phyloP scores from a whole-genome alignment of 345 rosid genomes.

The Lumnitzera littorea region DNA sequence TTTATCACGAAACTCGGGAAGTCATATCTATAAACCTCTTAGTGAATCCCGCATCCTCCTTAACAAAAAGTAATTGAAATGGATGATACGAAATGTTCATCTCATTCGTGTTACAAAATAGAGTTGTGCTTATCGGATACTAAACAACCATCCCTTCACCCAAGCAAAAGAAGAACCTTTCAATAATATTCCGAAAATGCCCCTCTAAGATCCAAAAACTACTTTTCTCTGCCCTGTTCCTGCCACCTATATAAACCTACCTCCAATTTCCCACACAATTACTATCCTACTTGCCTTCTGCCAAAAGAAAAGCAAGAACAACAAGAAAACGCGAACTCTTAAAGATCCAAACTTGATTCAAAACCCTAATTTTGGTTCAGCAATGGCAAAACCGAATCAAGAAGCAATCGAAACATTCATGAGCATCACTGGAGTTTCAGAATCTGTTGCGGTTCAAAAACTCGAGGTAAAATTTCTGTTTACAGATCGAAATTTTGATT shows the following conservation, averaged over 20 bases:
- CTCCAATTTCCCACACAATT: neutral
- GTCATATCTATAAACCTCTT: too few species aligned
- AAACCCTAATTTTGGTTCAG: too few species aligned
- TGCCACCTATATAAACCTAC: neutral
- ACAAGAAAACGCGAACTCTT: neutral
- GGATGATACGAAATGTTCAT: too few species aligned
- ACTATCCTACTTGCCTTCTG: slow-evolving; percentile 5
- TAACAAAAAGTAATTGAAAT: too few species aligned
- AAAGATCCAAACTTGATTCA: neutral
- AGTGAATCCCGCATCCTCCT: too few species aligned
- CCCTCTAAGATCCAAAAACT: neutral
- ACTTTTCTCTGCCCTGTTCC: neutral
- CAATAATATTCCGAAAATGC: neutral
- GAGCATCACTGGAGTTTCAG: slow-evolving; percentile 77
- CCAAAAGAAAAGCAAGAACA: slow-evolving; percentile 4
- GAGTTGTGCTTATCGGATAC: too few species aligned
- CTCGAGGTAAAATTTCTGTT: slow-evolving; percentile 44
- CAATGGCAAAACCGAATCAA: slow-evolving; percentile 70
- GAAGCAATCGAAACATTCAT: slow-evolving; percentile 80
- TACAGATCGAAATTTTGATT: too few species aligned
- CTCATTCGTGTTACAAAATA: too few species aligned
- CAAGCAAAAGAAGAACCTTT: neutral
- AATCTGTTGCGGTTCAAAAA: slow-evolving; percentile 55
- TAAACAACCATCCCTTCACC: too few species aligned
- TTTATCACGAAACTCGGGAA: too few species aligned